Evolutionary conservation across 148 eudicot species (phyloP).

Genomic region (Fallopia convolvulus): DNA sequence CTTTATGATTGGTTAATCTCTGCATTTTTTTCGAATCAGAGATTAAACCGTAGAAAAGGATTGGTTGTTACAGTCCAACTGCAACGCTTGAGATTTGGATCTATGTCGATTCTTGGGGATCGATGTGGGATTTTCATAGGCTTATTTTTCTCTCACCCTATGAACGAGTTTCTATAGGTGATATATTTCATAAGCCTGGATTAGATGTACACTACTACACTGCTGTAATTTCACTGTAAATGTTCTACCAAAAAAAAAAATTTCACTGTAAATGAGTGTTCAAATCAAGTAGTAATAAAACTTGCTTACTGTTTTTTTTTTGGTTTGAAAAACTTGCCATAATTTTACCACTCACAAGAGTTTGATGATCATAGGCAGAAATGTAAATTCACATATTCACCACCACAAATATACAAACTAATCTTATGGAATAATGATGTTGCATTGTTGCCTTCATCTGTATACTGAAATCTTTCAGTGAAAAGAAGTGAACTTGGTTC

Average conservation of each 20-base stretch:
- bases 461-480: background rate
- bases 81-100: background rate
- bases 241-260: too few species aligned
- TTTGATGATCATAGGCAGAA: background rate
- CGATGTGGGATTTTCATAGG: background rate
- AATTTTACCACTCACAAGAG: background rate
- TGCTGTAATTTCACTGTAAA: conserved; percentile 2
- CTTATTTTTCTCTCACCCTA: background rate
- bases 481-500: background rate
- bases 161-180: background rate
- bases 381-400: background rate
- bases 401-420: background rate
- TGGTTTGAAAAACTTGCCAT: background rate
- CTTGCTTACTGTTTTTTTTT: background rate
- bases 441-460: background rate
- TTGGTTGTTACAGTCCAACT: conserved; percentile 7
- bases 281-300: conserved; percentile 1
- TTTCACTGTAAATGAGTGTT: conserved; percentile 1
- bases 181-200: background rate
- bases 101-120: background rate
- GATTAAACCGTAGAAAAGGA: background rate
- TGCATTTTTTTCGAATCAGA: conserved; percentile 6
- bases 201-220: background rate
- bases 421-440: background rate
- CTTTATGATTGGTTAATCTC: background rate